Evolutionary conservation across 257 asterid genomes (phyloP), one percentile per base, ranked within the genome.

Genomic region (Nicotiana sylvestris): DNA sequence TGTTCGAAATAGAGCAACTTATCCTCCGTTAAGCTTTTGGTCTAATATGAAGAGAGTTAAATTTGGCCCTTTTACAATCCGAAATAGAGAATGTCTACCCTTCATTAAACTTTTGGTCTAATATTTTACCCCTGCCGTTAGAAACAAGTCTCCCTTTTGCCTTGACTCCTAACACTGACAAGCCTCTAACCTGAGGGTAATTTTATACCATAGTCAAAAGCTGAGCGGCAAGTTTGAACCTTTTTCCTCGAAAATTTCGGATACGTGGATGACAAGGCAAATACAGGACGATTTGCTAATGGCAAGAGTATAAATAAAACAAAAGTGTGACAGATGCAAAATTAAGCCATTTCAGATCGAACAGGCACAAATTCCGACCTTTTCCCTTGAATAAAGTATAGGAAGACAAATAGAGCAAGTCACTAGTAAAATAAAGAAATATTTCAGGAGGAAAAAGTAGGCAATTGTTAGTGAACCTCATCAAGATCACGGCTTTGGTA

Each of bases 401-500:
- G 4, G 77, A 68, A 68, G 77, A 35, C 0, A 3, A 37, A 18
- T 8, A 17, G 13, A 32, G 65, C 2, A 18, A 53, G 1, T 37
- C 30, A 37, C 0, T 9, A 0, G 56, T 2, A 66, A 25, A 7
- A 6, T 25, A 25, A 8, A 11, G 9, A 67, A 21, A 21, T 2
- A 29, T 32, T 33, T 33, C 25, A 70, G 46, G 82, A 49, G 2
- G 39, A 4, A 30, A 74, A 65, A 66, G 74, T 21, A 21, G 21
- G 21, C 21, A 21, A 21, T 21, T 21, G 21, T 21, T 43, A 39
- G 37, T 33, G 55, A 68, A 94, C 99, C 97, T 96, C 93, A 89
- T 96, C 98, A 85, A 96, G 99, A 87, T 94, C 99, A 61, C 97
- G 97, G 85, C 92, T 96, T 87, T 89, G 91, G 85, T 96, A 96